Conservation (phyloP, 306 rosid genomes). For the Quercus glauca region DNA sequence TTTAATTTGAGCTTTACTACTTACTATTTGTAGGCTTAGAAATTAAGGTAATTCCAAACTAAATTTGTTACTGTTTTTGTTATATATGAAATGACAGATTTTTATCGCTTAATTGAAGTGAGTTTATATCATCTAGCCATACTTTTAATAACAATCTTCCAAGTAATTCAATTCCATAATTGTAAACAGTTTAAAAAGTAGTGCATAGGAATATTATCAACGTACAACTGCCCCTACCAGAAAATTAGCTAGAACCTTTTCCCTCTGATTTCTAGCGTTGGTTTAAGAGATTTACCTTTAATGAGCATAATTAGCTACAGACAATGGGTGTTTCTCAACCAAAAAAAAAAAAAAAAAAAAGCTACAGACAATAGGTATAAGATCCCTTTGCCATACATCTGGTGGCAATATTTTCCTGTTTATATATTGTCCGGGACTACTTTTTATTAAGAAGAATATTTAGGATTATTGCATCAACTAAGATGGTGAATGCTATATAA, state of each 20-base stretch:
- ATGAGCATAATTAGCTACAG: too few species aligned
- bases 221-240: background rate
- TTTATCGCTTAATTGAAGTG: too few species aligned
- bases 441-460: background rate
- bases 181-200: background rate
- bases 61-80: too few species aligned
- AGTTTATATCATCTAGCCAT: too few species aligned
- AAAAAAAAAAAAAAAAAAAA: too few species aligned
- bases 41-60: too few species aligned
- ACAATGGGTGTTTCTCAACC: background rate
- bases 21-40: slow-evolving; percentile 3
- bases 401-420: background rate
- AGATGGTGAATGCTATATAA: background rate
- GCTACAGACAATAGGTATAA: background rate
- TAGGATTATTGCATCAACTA: background rate
- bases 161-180: background rate
- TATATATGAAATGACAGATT: too few species aligned
- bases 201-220: background rate
- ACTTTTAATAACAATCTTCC: background rate
- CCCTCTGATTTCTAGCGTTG: background rate
- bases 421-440: background rate
- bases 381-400: background rate
- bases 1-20: slow-evolving; percentile 3
- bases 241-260: background rate
- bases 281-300: background rate